A percentile compares a stretch with the other conserved stretches of the same genome.
These are phyloP conservation scores for Schizopora paradoxa DNA, from an alignment of 1,284 basidiomycete genomes.

Conservation along the genomic window DNA sequence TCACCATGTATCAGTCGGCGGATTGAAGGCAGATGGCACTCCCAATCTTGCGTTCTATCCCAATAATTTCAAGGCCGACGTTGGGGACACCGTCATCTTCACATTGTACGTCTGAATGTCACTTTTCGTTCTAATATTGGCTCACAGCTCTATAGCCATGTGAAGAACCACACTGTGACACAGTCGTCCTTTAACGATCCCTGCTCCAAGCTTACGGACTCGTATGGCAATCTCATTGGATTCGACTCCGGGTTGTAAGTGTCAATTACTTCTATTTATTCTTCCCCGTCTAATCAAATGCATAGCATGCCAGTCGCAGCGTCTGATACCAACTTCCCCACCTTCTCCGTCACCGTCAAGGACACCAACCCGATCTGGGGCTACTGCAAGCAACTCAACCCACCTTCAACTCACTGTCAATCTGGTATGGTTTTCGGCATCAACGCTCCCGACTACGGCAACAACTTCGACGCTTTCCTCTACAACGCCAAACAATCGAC, in stretches of 20 bases:
- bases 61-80: constrained; percentile 29
- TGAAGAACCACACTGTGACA: constrained; percentile 40
- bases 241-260: constrained; percentile 39
- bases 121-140: background rate
- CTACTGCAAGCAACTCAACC: constrained; percentile 22
- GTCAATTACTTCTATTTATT: background rate
- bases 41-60: constrained; percentile 32
- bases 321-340: constrained; percentile 24
- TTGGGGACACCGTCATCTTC: constrained; percentile 35
- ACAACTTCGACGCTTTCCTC: constrained; percentile 43
- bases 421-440: constrained; percentile 50
- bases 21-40: constrained; percentile 18
- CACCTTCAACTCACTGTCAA: constrained; percentile 21
- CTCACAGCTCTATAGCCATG: constrained; percentile 25
- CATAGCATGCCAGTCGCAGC: constrained; percentile 33
- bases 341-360: constrained; percentile 26
- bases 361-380: constrained; percentile 34
- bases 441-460: constrained; percentile 40
- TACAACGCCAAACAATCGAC: constrained; percentile 24
- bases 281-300: background rate
- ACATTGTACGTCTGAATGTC: constrained; percentile 28
- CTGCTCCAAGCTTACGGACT: constrained; percentile 23
- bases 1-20: constrained; percentile 31
- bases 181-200: constrained; percentile 41
- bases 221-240: constrained; percentile 21